Base-by-base conservation (phyloP, 1,139 yeast species). In the Yamadazyma atmosphaerica region DNA sequence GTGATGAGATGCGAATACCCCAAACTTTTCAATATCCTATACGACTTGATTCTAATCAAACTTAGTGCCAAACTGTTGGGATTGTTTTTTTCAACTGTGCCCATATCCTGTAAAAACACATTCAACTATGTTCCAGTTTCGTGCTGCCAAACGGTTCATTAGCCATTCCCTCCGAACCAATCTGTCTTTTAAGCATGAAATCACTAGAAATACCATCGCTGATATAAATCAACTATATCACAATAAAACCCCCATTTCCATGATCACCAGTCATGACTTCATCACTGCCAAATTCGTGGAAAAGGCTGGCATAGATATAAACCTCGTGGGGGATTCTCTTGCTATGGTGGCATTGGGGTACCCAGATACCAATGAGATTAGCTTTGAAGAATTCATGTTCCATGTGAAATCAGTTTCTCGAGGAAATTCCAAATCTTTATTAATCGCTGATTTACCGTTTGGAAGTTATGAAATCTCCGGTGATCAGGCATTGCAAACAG, bases 301-400 rank as follows among this genome's bases (percentile, higher is more conserved):
- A 36, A 58, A 71, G 10, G 81, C 94, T 1, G 74, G 76, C 1
- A 72, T 81, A 2, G 98, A 92, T 50, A 72, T 83, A 37, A 71
- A 83, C 9, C 71, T 92, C 7, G 82, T 92, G 5, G 98, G 98
- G 1, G 98, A 92, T 59, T 90, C 98, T 0, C 65, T 92, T 29
- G 89, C 96, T 1, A 90, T 89, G 96, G 90, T 87, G 1, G 76
- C 95, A 0, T 71, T 88, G 44, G 98, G 98, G 0, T 83, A 83
- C 54, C 74, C 75, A 5, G 83, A 86, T 37, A 88, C 96, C 1
- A 81, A 83, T 45, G 86, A 85, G 53, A 63, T 89, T 30, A 73
- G 81, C 2, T 74, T 86, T 35, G 87, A 86, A n/a, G 92, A 85
- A 51, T 86, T 88, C 66, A 60, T 84, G 34, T 85, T 80, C 55